Evolutionary conservation across 2,329 filamentous ascomycete species (phyloP), one percentile per base, ranked within the genome.

Genomic region (Trichoderma arundinaceum): DNA sequence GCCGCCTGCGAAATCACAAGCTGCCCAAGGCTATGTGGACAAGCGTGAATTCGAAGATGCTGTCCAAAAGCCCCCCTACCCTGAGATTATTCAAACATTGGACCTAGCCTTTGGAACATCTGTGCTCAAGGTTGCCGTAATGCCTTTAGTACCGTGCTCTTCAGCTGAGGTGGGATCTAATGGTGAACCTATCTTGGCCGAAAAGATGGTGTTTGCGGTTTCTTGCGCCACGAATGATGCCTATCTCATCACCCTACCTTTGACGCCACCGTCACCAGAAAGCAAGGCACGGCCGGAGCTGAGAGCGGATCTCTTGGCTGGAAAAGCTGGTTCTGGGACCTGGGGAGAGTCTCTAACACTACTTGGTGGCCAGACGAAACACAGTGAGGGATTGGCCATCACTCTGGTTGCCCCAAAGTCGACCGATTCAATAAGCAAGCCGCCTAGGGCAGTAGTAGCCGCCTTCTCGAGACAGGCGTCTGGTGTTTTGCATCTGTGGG

Each of bases 271-370:
- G 0, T 89, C 86, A 2, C 82, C 84, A 10, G 79, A 82, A 71
- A 87, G 84, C 74, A 89, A 88, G 72, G 78, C 80, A 2, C 79
- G 86, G 10, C 78, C 81, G 3, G 84, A 88, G 66, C 77, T 89
- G 28, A 81, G 79, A 61, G 75, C 77, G 17, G 81, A 79, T 66
- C 78, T 88, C 9, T 73, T 86, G 58, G 81, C 83, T 7, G 84
- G 81, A 19, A 83, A 81, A 67, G 84, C 84, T 41, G 87, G 87
- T 17, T 85, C 82, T 38, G 86, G 87, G 44, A 82, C 81, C n/a
- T 90, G 87, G 86, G 86, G 86, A 7, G 87, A 90, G 75, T 83
- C 81, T 0, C 75, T 90, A 28, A 79, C 83, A 1, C 73, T 83
- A 10, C 79, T 90, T 7, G 76, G 76, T 17, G 86, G 87, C 1